These are phyloP conservation scores for Diaporthe nobilis DNA, from an alignment of 2,329 filamentous ascomycete genomes.

Conservation along the genomic window DNA sequence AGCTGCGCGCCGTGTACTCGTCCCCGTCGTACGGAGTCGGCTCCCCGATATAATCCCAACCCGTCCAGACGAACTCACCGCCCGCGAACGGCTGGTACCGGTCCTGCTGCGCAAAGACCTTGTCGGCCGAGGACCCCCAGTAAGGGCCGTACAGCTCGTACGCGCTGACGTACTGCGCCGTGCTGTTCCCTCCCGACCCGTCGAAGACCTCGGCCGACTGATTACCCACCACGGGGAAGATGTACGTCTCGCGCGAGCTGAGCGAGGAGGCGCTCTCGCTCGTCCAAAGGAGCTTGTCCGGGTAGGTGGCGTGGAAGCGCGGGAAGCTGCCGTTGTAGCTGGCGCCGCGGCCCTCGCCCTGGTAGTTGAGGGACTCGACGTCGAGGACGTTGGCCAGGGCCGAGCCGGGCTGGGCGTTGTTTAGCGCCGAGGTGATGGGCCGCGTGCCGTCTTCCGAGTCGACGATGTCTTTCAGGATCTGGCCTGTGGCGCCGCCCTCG, in stretches of 20 bases:
- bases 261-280: constrained; percentile 61
- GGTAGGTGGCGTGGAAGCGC: constrained; percentile 59
- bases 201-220: constrained; percentile 55
- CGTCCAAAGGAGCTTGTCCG: constrained; percentile 61
- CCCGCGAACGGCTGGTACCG: constrained; percentile 60
- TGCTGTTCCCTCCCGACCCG: constrained; percentile 55
- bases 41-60: constrained; percentile 65
- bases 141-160: constrained; percentile 66
- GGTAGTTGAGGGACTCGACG: constrained; percentile 67
- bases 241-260: constrained; percentile 65
- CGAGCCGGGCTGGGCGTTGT: constrained; percentile 57
- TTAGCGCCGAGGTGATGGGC: constrained; percentile 61
- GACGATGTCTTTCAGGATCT: constrained; percentile 57
- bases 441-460: constrained; percentile 63
- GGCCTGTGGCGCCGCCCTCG: constrained; percentile 51
- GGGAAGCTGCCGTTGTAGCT: constrained; percentile 53
- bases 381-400: constrained; percentile 60
- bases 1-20: constrained; percentile 56
- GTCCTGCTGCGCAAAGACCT: constrained; percentile 66
- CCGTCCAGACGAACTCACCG: constrained; percentile 68
- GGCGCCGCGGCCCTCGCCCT: constrained; percentile 63
- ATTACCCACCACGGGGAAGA: constrained; percentile 63
- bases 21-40: constrained; percentile 61
- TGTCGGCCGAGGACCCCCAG: constrained; percentile 66
- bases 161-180: constrained; percentile 57